Conservation (phyloP, 2,329 filamentous ascomycete genomes). For the Cladosporium oxysporum region DNA sequence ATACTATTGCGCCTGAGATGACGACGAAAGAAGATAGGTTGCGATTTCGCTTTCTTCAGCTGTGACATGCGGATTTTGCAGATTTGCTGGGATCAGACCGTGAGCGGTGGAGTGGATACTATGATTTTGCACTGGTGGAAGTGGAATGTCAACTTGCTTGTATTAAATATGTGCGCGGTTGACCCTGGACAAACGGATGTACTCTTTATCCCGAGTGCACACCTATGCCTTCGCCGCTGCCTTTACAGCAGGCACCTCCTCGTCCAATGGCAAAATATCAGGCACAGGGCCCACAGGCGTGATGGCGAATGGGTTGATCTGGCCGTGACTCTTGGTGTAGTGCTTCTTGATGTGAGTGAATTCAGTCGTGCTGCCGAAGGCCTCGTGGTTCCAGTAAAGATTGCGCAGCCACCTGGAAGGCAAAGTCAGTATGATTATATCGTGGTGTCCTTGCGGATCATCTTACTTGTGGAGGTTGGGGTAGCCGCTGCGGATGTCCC, state of each 20-base stretch:
- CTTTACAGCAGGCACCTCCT: constrained; percentile 69
- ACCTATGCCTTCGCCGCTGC: constrained; percentile 23
- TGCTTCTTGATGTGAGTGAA: constrained; percentile 93
- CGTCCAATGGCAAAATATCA: constrained; percentile 73
- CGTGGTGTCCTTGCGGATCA: rapidly evolving
- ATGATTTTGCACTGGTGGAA: neutral
- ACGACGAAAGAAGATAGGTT: neutral
- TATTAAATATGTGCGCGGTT: neutral
- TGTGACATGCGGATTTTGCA: neutral
- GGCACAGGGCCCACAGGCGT: constrained; percentile 84
- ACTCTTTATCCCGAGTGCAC: neutral
- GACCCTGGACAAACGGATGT: neutral
- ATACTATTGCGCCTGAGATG: neutral
- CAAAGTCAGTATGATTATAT: neutral
- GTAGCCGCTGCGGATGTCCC: constrained; percentile 82
- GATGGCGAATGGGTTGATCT: constrained; percentile 69
- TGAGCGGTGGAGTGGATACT: neutral
- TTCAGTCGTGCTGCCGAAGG: constrained; percentile 80
- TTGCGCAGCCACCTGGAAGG: constrained; percentile 70
- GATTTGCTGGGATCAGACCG: neutral
- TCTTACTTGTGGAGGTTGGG: constrained; percentile 66
- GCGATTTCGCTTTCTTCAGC: neutral
- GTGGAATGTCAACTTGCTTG: neutral
- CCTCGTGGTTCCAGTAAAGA: constrained; percentile 79
- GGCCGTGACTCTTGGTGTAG: constrained; percentile 66